Conservation (phyloP, 176 grass and related monocot genomes). For the Oryza meridionalis region DNA sequence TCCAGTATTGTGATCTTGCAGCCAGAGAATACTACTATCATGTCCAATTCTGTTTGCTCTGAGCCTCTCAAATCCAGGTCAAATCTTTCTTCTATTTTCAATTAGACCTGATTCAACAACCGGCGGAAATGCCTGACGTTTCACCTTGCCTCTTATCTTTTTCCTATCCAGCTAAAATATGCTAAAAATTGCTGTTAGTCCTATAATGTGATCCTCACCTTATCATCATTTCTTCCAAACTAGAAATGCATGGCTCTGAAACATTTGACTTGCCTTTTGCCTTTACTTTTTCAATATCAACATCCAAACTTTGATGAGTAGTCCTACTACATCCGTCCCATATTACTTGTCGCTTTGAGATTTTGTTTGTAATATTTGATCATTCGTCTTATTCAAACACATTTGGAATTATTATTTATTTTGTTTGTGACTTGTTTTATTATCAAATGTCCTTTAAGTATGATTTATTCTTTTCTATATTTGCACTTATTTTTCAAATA, state of each 20-base stretch:
- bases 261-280: conserved; percentile 15
- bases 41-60: conserved; percentile 20
- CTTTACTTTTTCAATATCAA: conserved; percentile 6
- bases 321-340: not conserved
- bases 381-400: too few relatives aligned
- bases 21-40: not conserved
- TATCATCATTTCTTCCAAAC: not conserved
- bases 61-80: not conserved
- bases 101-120: not conserved
- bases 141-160: conserved; percentile 1
- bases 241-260: not conserved
- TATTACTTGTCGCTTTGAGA: too few relatives aligned
- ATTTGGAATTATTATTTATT: too few relatives aligned
- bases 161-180: not conserved
- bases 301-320: conserved; percentile 20
- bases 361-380: too few relatives aligned
- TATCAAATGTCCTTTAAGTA: too few relatives aligned
- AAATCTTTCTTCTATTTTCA: conserved; percentile 7
- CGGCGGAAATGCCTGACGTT: not conserved
- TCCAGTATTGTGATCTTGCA: conserved; percentile 26
- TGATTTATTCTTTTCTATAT: too few relatives aligned
- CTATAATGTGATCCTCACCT: not conserved
- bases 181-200: not conserved
- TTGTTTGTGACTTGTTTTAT: too few relatives aligned
- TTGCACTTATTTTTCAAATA: too few relatives aligned